A percentile compares a stretch with the other conserved stretches of the same genome.
These are phyloP conservation scores for Lentinus brumalis DNA, from an alignment of 768 basidiomycete genomes.

Conservation along the genomic window DNA sequence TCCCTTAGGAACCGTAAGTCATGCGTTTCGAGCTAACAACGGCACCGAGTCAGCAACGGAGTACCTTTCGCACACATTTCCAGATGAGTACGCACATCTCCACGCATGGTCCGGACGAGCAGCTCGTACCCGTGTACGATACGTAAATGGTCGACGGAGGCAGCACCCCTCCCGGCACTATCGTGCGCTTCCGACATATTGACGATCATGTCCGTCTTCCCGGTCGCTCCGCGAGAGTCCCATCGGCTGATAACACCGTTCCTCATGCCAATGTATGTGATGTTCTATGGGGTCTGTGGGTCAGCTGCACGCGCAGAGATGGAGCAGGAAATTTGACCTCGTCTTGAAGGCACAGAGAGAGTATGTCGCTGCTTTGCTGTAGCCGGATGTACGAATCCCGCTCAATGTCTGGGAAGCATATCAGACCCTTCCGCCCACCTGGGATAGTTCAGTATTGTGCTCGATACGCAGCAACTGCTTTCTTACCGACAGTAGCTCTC, in stretches of 20 bases:
- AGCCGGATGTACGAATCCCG: slow-evolving; percentile 5
- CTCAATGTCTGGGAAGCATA: slow-evolving; percentile 13
- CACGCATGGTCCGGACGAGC: slow-evolving; percentile 59
- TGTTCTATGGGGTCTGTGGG: slow-evolving; percentile 2
- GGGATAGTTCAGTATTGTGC: too few species aligned
- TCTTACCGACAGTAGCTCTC: slow-evolving; percentile 3
- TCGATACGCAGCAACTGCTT: too few species aligned
- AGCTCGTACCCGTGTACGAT: slow-evolving; percentile 53
- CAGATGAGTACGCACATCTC: slow-evolving; percentile 46
- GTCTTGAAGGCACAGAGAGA: slow-evolving; percentile 4
- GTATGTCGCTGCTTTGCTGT: slow-evolving; percentile 6
- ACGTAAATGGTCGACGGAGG: slow-evolving; percentile 57
- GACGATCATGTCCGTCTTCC: slow-evolving; percentile 2
- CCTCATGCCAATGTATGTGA: slow-evolving; percentile 20
- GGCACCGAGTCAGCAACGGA: background rate
- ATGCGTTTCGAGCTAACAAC: slow-evolving; percentile 55
- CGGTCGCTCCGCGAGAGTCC: slow-evolving; percentile 13
- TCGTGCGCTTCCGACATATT: slow-evolving; percentile 6
- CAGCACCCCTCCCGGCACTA: slow-evolving; percentile 12
- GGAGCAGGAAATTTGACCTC: slow-evolving; percentile 3
- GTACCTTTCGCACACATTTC: background rate
- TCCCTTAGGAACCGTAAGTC: slow-evolving; percentile 61
- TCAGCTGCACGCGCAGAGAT: background rate
- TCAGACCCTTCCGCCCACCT: slow-evolving; percentile 8
- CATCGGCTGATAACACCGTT: slow-evolving; percentile 19